These are phyloP conservation scores for Golubevia pallescens DNA, from an alignment of 1,284 basidiomycete genomes.

Conservation along the genomic window DNA sequence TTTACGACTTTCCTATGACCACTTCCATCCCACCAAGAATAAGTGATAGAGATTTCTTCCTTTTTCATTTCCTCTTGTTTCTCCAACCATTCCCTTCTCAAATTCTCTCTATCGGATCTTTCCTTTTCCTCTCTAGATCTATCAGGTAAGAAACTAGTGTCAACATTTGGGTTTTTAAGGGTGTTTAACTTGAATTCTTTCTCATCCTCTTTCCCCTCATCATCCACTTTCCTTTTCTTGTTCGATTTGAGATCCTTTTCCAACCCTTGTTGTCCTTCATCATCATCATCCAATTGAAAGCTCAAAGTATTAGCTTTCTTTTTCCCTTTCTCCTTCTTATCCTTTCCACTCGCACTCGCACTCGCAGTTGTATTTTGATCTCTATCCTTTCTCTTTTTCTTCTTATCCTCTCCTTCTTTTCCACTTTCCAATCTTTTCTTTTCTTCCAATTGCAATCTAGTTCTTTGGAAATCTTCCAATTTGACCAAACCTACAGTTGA, in stretches of 20 bases:
- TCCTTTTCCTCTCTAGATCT: not conserved
- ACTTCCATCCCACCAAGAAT: not conserved
- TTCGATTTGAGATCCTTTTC: slow-evolving; percentile 1
- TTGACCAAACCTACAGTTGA: not conserved
- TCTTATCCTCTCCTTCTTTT: not conserved
- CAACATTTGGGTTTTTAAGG: slow-evolving; percentile 1
- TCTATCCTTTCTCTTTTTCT: not conserved
- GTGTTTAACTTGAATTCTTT: slow-evolving; percentile 4
- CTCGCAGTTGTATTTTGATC: no score
- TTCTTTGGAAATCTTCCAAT: not conserved
- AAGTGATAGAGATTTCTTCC: not conserved
- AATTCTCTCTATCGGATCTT: not conserved
- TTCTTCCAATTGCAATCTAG: not conserved
- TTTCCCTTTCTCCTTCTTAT: not conserved
- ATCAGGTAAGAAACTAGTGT: not conserved
- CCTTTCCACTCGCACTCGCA: not conserved
- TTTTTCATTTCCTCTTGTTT: not conserved
- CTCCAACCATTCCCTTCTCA: not conserved
- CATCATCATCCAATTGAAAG: slow-evolving; percentile 4
- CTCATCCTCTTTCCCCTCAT: not conserved
- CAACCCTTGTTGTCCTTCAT: slow-evolving; percentile 3
- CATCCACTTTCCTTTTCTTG: not conserved
- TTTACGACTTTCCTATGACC: not conserved
- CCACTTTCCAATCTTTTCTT: not conserved
- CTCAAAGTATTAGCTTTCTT: not conserved